Conservation (phyloP, 192 early-diverging fungal genomes). For the Coemansia erecta region DNA sequence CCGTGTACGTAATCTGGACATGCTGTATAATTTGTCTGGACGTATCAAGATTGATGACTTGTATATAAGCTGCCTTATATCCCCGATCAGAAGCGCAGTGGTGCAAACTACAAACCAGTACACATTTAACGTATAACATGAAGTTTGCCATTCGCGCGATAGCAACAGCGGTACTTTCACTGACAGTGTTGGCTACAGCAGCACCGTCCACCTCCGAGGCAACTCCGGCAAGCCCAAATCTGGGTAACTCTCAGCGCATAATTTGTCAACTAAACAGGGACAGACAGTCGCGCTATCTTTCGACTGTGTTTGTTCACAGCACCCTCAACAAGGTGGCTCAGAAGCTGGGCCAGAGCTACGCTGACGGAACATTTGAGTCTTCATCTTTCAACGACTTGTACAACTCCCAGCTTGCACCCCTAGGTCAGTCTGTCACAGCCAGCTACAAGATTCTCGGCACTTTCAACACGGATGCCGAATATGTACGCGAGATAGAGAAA, state of each 20-base stretch:
- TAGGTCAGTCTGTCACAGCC: constrained; percentile 18
- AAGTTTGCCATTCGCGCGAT: not conserved
- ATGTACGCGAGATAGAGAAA: constrained; percentile 12
- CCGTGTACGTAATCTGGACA: too few relatives aligned
- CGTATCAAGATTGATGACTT: too few relatives aligned
- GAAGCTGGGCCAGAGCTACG: constrained; percentile 20
- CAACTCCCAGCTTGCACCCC: constrained; percentile 13
- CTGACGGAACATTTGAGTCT: not conserved
- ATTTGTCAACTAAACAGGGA: constrained; percentile 43
- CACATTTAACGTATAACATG: not conserved
- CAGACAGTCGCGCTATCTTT: constrained; percentile 20
- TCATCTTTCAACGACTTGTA: constrained; percentile 20
- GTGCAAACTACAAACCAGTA: too few relatives aligned
- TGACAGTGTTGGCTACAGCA: not conserved
- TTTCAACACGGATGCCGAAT: constrained; percentile 17
- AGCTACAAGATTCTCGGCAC: constrained; percentile 45
- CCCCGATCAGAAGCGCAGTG: too few relatives aligned
- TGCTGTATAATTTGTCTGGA: too few relatives aligned
- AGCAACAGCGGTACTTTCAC: not conserved
- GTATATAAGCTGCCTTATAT: too few relatives aligned
- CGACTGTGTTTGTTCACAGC: constrained; percentile 39
- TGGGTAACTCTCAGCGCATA: constrained; percentile 21
- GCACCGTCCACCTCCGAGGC: not conserved
- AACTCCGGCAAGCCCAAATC: not conserved
- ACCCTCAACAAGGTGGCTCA: constrained; percentile 28